A percentile compares a stretch with the other conserved stretches of the same genome.
These are phyloP conservation scores for Protomyces pachydermus DNA, from an alignment of 1,139 yeast genomes.

Conservation along the genomic window DNA sequence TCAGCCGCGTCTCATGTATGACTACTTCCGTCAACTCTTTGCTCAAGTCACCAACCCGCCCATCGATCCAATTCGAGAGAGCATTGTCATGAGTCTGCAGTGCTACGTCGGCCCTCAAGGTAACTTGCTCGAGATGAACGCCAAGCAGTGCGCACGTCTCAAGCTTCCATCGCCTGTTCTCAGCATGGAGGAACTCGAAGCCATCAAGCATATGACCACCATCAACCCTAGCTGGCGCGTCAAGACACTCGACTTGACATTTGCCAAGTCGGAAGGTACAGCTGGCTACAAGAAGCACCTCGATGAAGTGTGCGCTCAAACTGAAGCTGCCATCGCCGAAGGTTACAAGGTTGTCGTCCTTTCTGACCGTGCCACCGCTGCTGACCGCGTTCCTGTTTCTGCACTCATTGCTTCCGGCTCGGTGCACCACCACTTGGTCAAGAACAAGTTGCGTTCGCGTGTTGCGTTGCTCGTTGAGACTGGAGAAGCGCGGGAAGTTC, in stretches of 20 bases:
- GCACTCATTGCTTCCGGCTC: constrained; percentile 96
- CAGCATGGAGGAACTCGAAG: constrained; percentile 64
- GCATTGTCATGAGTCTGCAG: constrained; percentile 93
- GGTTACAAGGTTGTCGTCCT: constrained; percentile 69
- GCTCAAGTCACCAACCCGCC: constrained; percentile 99
- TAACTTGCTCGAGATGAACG: constrained; percentile 84
- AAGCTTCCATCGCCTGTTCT: constrained; percentile 77
- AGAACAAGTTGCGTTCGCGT: constrained; percentile 93
- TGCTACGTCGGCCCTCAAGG: constrained; percentile 98
- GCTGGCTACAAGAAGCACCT: constrained; percentile 79
- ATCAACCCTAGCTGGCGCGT: constrained; percentile 86
- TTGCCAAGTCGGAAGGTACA: constrained; percentile 72
- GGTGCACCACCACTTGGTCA: constrained; percentile 91
- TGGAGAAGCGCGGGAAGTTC: constrained; percentile 96
- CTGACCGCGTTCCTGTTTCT: constrained; percentile 69
- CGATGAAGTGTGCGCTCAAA: constrained; percentile 81
- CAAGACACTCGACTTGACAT: constrained; percentile 81
- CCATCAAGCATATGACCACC: constrained; percentile 63
- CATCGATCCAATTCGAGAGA: constrained; percentile 95
- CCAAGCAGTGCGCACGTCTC: constrained; percentile 85
- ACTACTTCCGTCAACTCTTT: constrained; percentile 90
- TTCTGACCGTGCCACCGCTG: constrained; percentile 61
- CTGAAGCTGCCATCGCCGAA: constrained; percentile 76
- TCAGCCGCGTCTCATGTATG: constrained; percentile 85
- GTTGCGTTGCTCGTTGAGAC: constrained; percentile 89